phyloP scores from a whole-genome alignment of 2,329 filamentous ascomycete species.

The Colletotrichum graminicola region DNA sequence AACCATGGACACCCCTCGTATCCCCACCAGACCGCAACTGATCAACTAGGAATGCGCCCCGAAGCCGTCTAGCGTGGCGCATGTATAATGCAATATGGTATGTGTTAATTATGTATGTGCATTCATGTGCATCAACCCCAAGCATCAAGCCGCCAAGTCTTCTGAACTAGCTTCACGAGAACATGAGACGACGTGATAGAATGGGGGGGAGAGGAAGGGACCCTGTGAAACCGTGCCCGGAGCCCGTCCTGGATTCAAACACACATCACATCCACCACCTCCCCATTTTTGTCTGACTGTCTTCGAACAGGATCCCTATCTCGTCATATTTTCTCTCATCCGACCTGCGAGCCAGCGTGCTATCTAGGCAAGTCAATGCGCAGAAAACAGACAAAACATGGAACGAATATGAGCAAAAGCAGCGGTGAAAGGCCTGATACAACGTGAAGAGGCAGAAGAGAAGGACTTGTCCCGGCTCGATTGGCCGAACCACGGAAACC shows the following conservation, averaged over 20 bases:
- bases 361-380: background rate
- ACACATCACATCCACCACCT: background rate
- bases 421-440: conserved; percentile 3
- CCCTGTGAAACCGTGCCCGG: conserved; percentile 14
- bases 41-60: conserved; percentile 17
- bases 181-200: background rate
- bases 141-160: background rate
- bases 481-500: conserved; percentile 2
- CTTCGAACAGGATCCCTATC: background rate
- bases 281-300: conserved; percentile 12
- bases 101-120: background rate
- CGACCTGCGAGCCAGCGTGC: background rate
- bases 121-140: background rate
- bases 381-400: background rate
- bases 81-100: background rate
- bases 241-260: conserved; percentile 7
- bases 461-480: background rate
- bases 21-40: conserved; percentile 36
- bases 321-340: background rate
- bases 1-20: background rate
- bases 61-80: conserved; percentile 24
- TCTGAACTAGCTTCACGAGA: background rate
- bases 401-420: background rate
- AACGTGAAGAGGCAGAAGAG: background rate
- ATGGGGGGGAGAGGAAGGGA: background rate